Percentiles rank a stretch among this genome's conserved stretches.
Evolutionary conservation across 768 basidiomycete genomes (phyloP).

Genomic region (Russula dissimulans): DNA sequence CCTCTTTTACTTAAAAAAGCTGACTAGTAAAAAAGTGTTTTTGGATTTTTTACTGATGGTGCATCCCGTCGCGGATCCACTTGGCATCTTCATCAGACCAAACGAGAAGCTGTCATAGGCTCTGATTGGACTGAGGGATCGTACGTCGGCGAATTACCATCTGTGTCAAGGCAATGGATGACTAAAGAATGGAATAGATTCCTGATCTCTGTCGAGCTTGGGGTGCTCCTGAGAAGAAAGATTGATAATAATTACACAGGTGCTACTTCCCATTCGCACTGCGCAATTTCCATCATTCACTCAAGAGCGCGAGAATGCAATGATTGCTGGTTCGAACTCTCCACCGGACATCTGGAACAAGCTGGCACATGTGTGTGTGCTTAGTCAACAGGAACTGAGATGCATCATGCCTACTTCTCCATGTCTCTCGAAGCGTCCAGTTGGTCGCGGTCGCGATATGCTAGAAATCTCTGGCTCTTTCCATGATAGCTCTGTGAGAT

Average conservation of each 20-base stretch:
- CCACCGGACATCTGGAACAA: neutral
- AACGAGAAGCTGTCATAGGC: neutral
- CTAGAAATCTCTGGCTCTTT: no score
- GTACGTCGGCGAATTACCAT: neutral
- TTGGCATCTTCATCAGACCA: neutral
- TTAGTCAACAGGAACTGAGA: no score
- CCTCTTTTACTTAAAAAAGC: no score
- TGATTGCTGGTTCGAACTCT: neutral
- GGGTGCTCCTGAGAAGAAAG: neutral
- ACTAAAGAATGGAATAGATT: neutral
- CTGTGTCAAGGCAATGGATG: neutral
- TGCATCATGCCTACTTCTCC: no score
- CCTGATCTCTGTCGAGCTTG: conserved; percentile 1
- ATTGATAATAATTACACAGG: neutral
- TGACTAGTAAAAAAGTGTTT: no score
- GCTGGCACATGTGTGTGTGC: neutral
- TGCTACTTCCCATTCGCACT: neutral
- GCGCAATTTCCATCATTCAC: neutral
- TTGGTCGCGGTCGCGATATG: no score
- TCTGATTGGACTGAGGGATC: neutral
- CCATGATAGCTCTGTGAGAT: no score
- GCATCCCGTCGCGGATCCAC: neutral
- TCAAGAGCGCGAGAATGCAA: neutral
- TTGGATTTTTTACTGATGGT: no score
- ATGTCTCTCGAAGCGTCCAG: no score